Conservation (phyloP, 2,329 filamentous ascomycete genomes). For the Fusarium circinatum region DNA sequence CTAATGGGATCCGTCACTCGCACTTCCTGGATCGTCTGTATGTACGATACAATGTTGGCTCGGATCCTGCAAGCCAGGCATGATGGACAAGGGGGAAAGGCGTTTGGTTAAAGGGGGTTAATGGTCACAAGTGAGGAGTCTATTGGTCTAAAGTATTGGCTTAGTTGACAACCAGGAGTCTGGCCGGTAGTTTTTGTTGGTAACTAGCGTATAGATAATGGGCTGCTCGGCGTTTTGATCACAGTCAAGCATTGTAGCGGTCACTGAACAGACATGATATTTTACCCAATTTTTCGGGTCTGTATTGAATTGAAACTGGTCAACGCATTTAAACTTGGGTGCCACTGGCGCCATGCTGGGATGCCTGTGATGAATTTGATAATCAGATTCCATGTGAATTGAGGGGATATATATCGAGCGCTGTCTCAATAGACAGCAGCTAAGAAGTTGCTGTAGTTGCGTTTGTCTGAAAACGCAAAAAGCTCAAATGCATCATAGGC, state of each 20-base stretch:
- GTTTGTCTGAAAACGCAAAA: neutral
- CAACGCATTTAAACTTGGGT: neutral
- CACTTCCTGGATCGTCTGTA: slow-evolving; percentile 89
- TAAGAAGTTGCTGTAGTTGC: neutral
- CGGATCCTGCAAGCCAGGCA: neutral
- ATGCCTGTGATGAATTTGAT: neutral
- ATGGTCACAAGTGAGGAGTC: neutral
- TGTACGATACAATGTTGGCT: slow-evolving; percentile 71
- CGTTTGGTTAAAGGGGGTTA: neutral
- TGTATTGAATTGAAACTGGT: neutral
- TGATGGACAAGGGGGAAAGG: neutral
- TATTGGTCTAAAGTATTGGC: neutral
- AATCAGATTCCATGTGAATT: neutral
- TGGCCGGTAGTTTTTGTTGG: neutral
- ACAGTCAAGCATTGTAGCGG: neutral
- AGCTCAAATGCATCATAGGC: neutral
- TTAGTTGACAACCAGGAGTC: slow-evolving; percentile 5
- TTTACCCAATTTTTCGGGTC: too few relatives aligned
- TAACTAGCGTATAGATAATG: slow-evolving; percentile 5
- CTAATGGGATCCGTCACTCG: slow-evolving; percentile 87
- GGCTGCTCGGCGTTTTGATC: neutral
- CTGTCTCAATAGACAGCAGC: neutral
- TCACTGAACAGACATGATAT: neutral
- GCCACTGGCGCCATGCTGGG: neutral
- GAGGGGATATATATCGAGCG: neutral